phyloP scores from a whole-genome alignment of 768 basidiomycete genomes.

The Pilatotrama ljubarskyi region DNA sequence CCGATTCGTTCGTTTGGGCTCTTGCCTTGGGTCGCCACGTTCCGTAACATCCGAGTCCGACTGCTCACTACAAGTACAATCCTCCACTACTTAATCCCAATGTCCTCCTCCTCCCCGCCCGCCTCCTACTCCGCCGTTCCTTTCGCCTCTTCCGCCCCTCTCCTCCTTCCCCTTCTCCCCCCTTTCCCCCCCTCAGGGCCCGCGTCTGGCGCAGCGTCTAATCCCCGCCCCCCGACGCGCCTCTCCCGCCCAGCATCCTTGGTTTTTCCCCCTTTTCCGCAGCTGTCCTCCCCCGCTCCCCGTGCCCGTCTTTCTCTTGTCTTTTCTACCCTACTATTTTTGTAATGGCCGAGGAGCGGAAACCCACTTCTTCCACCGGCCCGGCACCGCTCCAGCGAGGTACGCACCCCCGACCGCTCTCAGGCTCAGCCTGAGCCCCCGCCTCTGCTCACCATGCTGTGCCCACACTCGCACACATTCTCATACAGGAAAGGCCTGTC shows the following conservation, averaged over 20 bases:
- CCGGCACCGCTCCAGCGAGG: slow-evolving; percentile 32
- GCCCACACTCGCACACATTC: slow-evolving; percentile 13
- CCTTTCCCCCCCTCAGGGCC: background rate
- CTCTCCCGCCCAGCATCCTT: slow-evolving; percentile 7
- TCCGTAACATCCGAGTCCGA: slow-evolving; percentile 26
- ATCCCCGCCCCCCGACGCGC: slow-evolving; percentile 13
- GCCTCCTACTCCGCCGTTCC: slow-evolving; percentile 21
- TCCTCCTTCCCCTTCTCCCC: background rate
- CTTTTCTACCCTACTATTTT: slow-evolving; percentile 31
- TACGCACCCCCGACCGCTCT: slow-evolving; percentile 10
- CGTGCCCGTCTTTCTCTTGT: slow-evolving; percentile 25
- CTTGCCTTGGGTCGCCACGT: slow-evolving; percentile 22
- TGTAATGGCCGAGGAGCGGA: slow-evolving; percentile 35
- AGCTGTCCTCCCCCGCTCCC: slow-evolving; percentile 22
- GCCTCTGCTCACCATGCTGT: slow-evolving; percentile 1
- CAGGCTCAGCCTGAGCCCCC: background rate
- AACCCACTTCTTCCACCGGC: slow-evolving; percentile 24
- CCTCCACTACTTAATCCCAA: slow-evolving; percentile 22
- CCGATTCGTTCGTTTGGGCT: slow-evolving; percentile 1
- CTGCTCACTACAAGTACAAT: slow-evolving; percentile 23
- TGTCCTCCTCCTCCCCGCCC: slow-evolving; percentile 19
- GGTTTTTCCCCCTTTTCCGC: slow-evolving; percentile 12
- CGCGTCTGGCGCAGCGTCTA: slow-evolving; percentile 3
- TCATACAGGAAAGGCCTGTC: slow-evolving; percentile 48
- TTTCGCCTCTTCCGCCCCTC: slow-evolving; percentile 8